A percentile compares a stretch with the other conserved stretches of the same genome.
Evolutionary conservation across 148 eudicot genomes (phyloP).

Genomic region (Chenopodium formosanum): DNA sequence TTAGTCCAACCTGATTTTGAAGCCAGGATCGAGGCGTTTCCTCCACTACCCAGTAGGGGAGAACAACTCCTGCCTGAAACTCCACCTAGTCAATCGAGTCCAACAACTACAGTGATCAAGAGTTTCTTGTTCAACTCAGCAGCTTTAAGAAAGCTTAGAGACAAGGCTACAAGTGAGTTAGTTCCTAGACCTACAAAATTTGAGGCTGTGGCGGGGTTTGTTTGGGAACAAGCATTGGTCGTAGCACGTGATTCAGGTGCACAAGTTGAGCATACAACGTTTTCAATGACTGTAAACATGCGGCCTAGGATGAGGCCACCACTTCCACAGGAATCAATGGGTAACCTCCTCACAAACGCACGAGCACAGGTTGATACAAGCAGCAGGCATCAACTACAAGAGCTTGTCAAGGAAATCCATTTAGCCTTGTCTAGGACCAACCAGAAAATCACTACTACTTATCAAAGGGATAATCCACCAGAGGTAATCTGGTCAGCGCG

Average conservation of each 20-base stretch:
- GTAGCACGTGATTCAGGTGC: neutral
- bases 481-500: neutral
- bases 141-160: neutral
- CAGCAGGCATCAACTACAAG: neutral
- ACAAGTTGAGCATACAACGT: neutral
- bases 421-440: neutral
- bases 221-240: neutral
- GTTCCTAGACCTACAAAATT: neutral
- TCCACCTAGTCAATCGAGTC: neutral
- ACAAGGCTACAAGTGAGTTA: neutral
- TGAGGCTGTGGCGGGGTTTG: neutral
- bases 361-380: neutral
- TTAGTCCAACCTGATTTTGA: neutral
- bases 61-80: neutral
- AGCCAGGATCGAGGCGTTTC: neutral
- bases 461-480: slow-evolving; percentile 8
- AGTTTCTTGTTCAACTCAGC: neutral
- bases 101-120: neutral
- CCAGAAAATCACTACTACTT: neutral
- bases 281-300: slow-evolving; percentile 14
- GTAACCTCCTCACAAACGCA: slow-evolving; percentile 1
- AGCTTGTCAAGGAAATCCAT: slow-evolving; percentile 16
- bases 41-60: neutral
- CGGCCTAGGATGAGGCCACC: slow-evolving; percentile 3
- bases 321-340: slow-evolving; percentile 10